Evolutionary conservation across 2,329 filamentous ascomycete genomes (phyloP).

Genomic region (Colletotrichum theobromicola): DNA sequence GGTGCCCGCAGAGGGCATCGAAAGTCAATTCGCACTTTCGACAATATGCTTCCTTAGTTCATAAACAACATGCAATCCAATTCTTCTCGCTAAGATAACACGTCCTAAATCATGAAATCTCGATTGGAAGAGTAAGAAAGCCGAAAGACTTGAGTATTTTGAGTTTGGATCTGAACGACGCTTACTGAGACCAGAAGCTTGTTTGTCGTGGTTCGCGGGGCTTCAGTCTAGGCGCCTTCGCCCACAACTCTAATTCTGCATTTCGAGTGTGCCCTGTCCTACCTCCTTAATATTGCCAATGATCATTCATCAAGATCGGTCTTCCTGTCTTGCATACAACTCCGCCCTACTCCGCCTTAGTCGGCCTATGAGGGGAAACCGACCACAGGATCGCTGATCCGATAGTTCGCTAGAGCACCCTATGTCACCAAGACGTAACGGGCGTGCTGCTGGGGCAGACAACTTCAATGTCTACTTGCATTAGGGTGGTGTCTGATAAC

Average conservation of each 20-base stretch:
- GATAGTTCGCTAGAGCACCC: neutral
- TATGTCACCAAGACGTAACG: neutral
- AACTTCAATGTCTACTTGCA: neutral
- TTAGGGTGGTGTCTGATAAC: neutral
- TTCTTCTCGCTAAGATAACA: neutral
- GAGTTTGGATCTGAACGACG: rapidly evolving
- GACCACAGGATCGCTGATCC: rapidly evolving
- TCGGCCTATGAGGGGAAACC: neutral
- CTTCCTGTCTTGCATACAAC: neutral
- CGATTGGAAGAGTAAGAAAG: neutral
- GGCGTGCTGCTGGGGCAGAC: neutral
- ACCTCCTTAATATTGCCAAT: neutral
- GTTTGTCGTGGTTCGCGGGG: neutral
- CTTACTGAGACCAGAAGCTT: neutral
- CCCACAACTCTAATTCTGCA: neutral
- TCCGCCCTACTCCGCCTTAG: neutral
- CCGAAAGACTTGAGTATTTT: neutral
- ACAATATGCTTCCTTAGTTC: rapidly evolving
- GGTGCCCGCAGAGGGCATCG: neutral
- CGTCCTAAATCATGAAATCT: neutral
- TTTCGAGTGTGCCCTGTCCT: neutral
- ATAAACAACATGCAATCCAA: neutral
- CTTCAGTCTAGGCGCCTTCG: neutral
- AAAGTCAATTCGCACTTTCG: neutral
- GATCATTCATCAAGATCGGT: rapidly evolving